Evolutionary conservation across 805 yeast species (phyloP), one percentile per base, ranked within the genome.

Genomic region (Teunomyces atbi): DNA sequence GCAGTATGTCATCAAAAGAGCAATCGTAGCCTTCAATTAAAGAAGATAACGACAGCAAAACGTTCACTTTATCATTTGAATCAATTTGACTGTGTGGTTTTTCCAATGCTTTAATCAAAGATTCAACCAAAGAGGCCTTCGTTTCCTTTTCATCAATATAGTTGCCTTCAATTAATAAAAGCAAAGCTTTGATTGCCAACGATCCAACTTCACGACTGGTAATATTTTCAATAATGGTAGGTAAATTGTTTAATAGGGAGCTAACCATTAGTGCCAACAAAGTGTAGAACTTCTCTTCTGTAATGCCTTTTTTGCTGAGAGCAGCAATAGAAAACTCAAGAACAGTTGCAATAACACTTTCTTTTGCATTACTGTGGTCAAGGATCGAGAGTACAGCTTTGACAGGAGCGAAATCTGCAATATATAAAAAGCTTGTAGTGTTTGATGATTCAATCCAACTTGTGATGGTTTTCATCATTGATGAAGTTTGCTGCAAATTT

Each of bases 401-500:
- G 0, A 78, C 73, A 6, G 89, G 78, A 1, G 77, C 70, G 42
- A 65, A 72, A 39, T 84, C 76, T 51, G 86, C 86, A 45, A 73
- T 64, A 45, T 74, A 74, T 37, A 89, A 64, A 48, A 84, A 79
- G 11, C 71, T 70, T 40, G 74, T 66, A 32, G 84, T 71, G 18
- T 69, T 67, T 4, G 70, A 67, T 3, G 54, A 49, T 15, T 60
- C 65, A 18, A 72, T 60, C 82, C 96, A 78, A 6, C 77, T 67
- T 5, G 80, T 64, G 56, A 92, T 77, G 7, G 89, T 60, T 46
- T 73, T 79, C 79, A 91, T 68, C 37, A 92, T 61, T 0, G 96
- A 77, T 0, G 97, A 89, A 0, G 92, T 84, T 56, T 86, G 89
- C 59, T 89, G 95, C 27, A 85, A 69, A 61, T 92, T 94, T 56